Evolutionary conservation across 306 rosid genomes (phyloP), one percentile per base, ranked within the genome.

Genomic region (Ochetophila trinervis): DNA sequence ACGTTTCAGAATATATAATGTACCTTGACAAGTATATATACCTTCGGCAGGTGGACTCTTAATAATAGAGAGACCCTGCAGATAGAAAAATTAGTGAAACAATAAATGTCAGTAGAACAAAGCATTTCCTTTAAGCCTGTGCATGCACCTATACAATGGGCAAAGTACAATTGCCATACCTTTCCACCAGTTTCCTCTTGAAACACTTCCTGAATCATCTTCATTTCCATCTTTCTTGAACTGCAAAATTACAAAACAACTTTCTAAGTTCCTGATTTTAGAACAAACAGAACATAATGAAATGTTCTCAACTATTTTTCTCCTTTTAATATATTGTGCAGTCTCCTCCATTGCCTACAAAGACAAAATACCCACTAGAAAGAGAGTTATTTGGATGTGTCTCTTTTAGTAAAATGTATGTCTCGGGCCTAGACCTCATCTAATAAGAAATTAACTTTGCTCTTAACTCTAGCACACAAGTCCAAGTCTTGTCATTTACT

Each of bases 151-250:
- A 6, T 40, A 14, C 55, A n/a, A 59, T 0, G 35, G 67, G 17
- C 10, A 68, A 66, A 57, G 10, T 65, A 49, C 68, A 60, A 62
- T 71, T 65, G 54, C 68, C 64, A 62, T 71, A 86, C 97, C 97
- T 87, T 88, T 85, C 97, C 96, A 91, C 97, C 96, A 86, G 68
- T 91, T 86, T 69, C 97, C 97, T 77, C 89, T 84, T 32, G 93
- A 86, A 60, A 95, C 95, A 73, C 82, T 83, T 63, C 79, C 95
- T 6, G 88, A 77, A 78, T 91, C 91, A 65, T 91, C 95, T 66
- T 88, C 96, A 23, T 69, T 87, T 21, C 77, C 83, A 53, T 85
- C 88, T 70, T 84, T 85, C 83, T 88, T 86, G 79, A 54, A 47
- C 97, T 83, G 78, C 37, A 73, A 14, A 65, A 48, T 1, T 58